Evolutionary conservation across 306 rosid genomes (phyloP).

Genomic region (Echinosophora koreensis): DNA sequence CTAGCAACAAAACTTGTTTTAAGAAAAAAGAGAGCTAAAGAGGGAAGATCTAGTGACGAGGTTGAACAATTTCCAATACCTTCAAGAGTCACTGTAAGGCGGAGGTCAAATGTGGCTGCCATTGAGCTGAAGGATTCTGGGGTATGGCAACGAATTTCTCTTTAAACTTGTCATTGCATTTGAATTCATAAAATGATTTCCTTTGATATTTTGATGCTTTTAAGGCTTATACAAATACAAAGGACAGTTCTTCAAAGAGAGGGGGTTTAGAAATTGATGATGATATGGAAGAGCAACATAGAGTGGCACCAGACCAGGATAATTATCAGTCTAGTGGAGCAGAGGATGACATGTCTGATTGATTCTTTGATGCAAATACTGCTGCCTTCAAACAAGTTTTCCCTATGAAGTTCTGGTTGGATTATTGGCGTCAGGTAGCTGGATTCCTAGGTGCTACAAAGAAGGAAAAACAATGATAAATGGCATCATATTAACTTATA

Average conservation of each 20-base stretch:
- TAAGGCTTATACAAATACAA: slow-evolving; percentile 70
- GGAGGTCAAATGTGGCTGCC: slow-evolving; percentile 75
- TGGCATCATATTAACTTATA: slow-evolving; percentile 24
- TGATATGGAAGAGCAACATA: slow-evolving; percentile 68
- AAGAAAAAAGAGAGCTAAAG: slow-evolving; percentile 93
- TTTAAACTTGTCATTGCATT: slow-evolving; percentile 16
- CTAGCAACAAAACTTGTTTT: slow-evolving; percentile 90
- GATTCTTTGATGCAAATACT: slow-evolving; percentile 48
- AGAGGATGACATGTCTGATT: slow-evolving; percentile 91
- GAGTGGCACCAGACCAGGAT: slow-evolving; percentile 64
- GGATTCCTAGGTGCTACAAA: slow-evolving; percentile 38
- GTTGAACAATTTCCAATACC: slow-evolving; percentile 88
- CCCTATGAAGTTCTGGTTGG: slow-evolving; percentile 35
- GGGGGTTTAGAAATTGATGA: slow-evolving; percentile 71
- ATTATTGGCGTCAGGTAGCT: slow-evolving; percentile 36
- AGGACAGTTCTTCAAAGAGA: slow-evolving; percentile 61
- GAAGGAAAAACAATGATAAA: slow-evolving; percentile 39
- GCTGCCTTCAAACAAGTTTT: slow-evolving; percentile 39
- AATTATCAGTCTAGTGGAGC: slow-evolving; percentile 80
- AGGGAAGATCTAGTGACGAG: slow-evolving; percentile 86
- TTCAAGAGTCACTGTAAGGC: slow-evolving; percentile 83
- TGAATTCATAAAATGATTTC: slow-evolving; percentile 5
- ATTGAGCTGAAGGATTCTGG: slow-evolving; percentile 81
- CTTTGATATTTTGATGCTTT: slow-evolving; percentile 40
- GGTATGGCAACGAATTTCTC: slow-evolving; percentile 59